A percentile compares a stretch with the other conserved stretches of the same genome.
Conservation (phyloP, 345 rosid species). For the Syzygium jambos region DNA sequence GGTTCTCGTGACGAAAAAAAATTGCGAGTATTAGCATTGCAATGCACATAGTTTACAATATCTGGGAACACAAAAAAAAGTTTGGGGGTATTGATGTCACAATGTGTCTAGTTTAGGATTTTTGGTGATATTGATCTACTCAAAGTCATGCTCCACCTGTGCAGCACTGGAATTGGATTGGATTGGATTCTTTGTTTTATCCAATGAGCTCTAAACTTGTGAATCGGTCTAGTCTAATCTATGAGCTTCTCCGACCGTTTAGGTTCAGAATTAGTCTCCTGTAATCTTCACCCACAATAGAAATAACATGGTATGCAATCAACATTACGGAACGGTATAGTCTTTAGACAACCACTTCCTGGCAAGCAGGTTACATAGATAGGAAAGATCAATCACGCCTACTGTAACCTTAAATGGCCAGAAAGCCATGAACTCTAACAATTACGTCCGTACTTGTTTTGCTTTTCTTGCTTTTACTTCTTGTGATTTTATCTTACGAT, state of each 20-base stretch:
- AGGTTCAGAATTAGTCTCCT: not conserved
- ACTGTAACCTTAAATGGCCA: too few species aligned
- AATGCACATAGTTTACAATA: not conserved
- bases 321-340: too few species aligned
- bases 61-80: accelerated
- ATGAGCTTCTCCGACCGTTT: not conserved
- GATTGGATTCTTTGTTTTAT: not conserved
- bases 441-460: too few species aligned
- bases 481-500: too few species aligned
- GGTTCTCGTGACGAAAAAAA: not conserved
- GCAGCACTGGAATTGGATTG: not conserved
- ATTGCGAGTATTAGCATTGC: not conserved
- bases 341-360: too few species aligned
- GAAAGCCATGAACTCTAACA: too few species aligned
- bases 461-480: too few species aligned
- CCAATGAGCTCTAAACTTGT: not conserved
- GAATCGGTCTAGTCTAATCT: not conserved
- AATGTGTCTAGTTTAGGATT: not conserved
- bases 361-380: too few species aligned
- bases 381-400: too few species aligned
- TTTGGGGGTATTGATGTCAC: not conserved
- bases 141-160: not conserved
- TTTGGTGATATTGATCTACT: not conserved
- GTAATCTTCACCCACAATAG: not conserved
- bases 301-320: not conserved